A percentile compares a stretch with the other conserved stretches of the same genome.
Evolutionary conservation across 345 rosid species (phyloP).

Genomic region (Aurinia saxatilis): DNA sequence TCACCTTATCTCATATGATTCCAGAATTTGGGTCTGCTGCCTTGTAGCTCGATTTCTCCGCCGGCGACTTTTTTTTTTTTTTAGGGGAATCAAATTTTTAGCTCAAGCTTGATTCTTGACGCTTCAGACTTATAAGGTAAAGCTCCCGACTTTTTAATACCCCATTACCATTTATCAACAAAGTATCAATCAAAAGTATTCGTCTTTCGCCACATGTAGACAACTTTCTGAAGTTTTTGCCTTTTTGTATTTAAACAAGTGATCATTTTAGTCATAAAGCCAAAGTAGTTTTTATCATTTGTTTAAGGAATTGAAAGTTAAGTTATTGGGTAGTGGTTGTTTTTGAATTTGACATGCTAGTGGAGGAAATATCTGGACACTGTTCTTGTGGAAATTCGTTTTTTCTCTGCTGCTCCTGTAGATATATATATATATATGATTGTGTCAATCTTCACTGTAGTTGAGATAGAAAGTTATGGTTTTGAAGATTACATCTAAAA

Average conservation of each 20-base stretch:
- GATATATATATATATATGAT: no score
- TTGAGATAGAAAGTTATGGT: background rate
- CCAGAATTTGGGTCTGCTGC: background rate
- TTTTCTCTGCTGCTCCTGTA: background rate
- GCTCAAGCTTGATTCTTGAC: background rate
- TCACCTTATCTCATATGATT: background rate
- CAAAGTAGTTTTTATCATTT: background rate
- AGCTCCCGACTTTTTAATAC: conserved; percentile 10
- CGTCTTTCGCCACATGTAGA: no score
- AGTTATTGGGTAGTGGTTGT: background rate
- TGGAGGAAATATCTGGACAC: conserved; percentile 18
- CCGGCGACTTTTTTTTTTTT: conserved; percentile 10
- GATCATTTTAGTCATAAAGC: background rate
- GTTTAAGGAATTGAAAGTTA: background rate
- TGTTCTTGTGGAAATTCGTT: background rate
- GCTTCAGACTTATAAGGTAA: no score
- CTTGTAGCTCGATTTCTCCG: conserved; percentile 9
- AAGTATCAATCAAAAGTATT: no score
- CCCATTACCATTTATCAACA: no score
- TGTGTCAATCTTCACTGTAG: no score
- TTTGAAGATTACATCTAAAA: background rate
- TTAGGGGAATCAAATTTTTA: background rate
- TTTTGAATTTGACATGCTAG: conserved; percentile 7
- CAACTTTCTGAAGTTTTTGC: background rate
- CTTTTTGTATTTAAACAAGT: background rate